Percentiles rank a stretch among this genome's conserved stretches.
phyloP scores from a whole-genome alignment of 192 early-diverging fungal genomes.

The Coemansia biformis region DNA sequence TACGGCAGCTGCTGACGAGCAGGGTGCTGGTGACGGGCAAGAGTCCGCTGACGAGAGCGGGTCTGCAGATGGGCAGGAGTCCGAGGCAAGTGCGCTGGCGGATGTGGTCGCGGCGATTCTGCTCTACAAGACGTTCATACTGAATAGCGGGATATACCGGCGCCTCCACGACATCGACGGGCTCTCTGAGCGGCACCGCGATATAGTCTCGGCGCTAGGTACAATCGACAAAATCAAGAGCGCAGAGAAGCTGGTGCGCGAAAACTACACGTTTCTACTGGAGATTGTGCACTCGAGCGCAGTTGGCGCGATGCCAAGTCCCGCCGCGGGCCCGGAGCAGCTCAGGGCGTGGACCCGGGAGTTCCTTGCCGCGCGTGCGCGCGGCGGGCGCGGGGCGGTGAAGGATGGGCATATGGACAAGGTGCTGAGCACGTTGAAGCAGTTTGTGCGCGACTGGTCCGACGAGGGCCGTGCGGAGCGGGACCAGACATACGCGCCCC shows the following conservation, averaged over 20 bases:
- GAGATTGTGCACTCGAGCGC: conserved; percentile 26
- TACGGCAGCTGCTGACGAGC: too few species aligned
- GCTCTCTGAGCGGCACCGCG: conserved; percentile 60
- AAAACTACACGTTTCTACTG: conserved; percentile 54
- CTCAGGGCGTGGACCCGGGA: conserved; percentile 25
- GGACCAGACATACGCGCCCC: too few species aligned
- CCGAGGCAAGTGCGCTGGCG: conserved; percentile 27
- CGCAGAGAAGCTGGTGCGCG: conserved; percentile 56
- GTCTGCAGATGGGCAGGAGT: conserved; percentile 6
- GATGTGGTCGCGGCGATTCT: conserved; percentile 52
- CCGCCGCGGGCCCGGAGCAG: neutral
- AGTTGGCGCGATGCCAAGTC: conserved; percentile 24
- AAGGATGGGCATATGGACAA: conserved; percentile 83
- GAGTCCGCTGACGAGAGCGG: conserved; percentile 1
- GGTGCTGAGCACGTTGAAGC: conserved; percentile 80
- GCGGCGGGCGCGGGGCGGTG: conserved; percentile 36
- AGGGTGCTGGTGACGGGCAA: neutral
- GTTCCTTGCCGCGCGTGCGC: conserved; percentile 16
- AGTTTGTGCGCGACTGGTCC: conserved; percentile 96
- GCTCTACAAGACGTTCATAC: conserved; percentile 57
- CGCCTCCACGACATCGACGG: conserved; percentile 56
- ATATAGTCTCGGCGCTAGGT: conserved; percentile 45
- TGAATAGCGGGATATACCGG: conserved; percentile 58
- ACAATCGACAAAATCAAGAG: conserved; percentile 60
- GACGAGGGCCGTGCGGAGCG: too few species aligned